Evolutionary conservation across 164 flowering plant genomes (phyloP), one percentile per base, ranked within the genome.

Genomic region (Vitis riparia): DNA sequence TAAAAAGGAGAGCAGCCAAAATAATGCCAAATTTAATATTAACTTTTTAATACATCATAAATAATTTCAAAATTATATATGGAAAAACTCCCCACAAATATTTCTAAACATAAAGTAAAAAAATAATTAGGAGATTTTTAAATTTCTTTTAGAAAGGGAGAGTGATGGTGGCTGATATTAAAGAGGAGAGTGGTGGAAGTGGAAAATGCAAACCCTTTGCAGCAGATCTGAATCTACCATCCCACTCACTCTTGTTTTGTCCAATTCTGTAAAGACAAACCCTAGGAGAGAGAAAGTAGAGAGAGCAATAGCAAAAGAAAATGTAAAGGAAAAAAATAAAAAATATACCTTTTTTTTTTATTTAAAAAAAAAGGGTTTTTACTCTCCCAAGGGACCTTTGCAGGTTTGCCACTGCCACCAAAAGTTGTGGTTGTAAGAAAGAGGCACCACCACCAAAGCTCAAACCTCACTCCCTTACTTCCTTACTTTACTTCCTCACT

Each of bases 191-290:
- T 71, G 73, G 55, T 13, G 48, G 17, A 14, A 50, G 11, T 37
- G 7, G 1, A 13, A n/a, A 16, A 49, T 64, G 44, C 44, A 37
- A 37, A 37, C 15, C 69, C 76, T 19, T 52, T 57, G 62, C 32
- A 23, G 16, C 65, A 72, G 74, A 70, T 73, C 71, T 71, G 67
- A 74, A 74, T 67, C 80, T 13, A 17, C 48, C 11, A 65, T 44
- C 68, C 77, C 75, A 67, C 75, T 58, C 11, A 59, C 48, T 65
- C 67, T 62, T 66, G 68, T 64, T 77, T 73, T 77, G 80, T 73
- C 80, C 76, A 77, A 62, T 60, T 77, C 74, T 66, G 71, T 63
- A 71, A 73, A 70, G 77, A 73, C 76, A 77, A 63, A 70, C 47
- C 50, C 51, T 52, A 17, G 44, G 44, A 37, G 44, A 37, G 44